These are phyloP conservation scores for Trichoderma sp. DNA, from an alignment of 2,329 filamentous ascomycete species.

Conservation along the genomic window DNA sequence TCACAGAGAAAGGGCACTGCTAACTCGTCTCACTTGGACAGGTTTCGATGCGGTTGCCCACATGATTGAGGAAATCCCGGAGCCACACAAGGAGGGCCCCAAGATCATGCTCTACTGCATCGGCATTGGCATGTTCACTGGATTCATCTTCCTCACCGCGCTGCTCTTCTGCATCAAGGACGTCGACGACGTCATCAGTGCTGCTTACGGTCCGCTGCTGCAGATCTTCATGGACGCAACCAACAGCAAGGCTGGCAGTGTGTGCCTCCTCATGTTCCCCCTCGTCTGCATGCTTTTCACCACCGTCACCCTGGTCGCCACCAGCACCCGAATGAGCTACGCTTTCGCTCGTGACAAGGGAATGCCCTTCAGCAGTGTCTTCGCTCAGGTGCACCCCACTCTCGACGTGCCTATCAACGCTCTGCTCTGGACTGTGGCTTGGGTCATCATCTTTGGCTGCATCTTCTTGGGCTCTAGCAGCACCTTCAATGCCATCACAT, in stretches of 20 bases:
- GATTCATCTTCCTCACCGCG: conserved; percentile 62
- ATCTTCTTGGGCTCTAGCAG: conserved; percentile 68
- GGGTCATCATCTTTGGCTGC: conserved; percentile 68
- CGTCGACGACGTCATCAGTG: conserved; percentile 57
- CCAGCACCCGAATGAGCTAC: conserved; percentile 66
- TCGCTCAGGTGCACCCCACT: conserved; percentile 60
- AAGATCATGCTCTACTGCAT: conserved; percentile 69
- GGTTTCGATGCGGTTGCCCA: conserved; percentile 53
- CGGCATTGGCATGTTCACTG: conserved; percentile 62
- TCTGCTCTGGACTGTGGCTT: conserved; percentile 59
- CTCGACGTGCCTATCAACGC: conserved; percentile 69
- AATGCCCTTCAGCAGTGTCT: conserved; percentile 62
- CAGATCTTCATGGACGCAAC: conserved; percentile 68
- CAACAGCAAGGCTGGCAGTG: conserved; percentile 59
- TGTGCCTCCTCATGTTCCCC: conserved; percentile 67
- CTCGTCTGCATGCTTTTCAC: conserved; percentile 67
- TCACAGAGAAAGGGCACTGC: neutral
- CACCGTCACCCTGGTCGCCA: conserved; percentile 65
- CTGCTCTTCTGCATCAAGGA: conserved; percentile 66
- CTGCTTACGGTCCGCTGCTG: conserved; percentile 58
- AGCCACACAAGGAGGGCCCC: conserved; percentile 59
- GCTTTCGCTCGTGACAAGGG: conserved; percentile 67
- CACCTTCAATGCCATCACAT: conserved; percentile 73
- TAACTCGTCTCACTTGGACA: neutral
- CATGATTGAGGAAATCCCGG: conserved; percentile 61